Evolutionary conservation across 371 early-diverging fungal genomes (phyloP).

Genomic region (Saksenaea vasiformis): DNA sequence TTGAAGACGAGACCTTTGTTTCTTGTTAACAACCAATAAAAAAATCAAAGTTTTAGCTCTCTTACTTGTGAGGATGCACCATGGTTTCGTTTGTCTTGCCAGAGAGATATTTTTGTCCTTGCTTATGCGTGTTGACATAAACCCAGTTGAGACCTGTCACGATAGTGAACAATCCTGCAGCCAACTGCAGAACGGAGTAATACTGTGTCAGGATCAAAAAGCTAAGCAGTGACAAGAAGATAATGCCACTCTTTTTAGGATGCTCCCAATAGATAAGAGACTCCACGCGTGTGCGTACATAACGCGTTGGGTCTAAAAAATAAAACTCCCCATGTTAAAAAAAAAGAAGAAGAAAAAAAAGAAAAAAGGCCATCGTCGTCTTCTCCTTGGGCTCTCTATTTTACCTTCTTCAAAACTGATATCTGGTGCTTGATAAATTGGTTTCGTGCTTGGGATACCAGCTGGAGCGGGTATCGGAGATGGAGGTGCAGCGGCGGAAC

Average conservation of each 20-base stretch:
- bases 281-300: slow-evolving; percentile 45
- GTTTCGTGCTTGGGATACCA: not conserved
- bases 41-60: not conserved
- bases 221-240: slow-evolving; percentile 33
- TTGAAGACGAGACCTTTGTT: slow-evolving; percentile 23
- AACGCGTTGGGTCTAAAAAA: slow-evolving; percentile 39
- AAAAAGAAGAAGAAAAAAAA: not conserved
- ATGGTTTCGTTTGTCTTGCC: slow-evolving; percentile 43
- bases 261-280: slow-evolving; percentile 61
- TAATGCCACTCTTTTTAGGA: slow-evolving; percentile 43
- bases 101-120: slow-evolving; percentile 39
- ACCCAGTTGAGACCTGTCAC: slow-evolving; percentile 54
- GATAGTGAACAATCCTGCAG: slow-evolving; percentile 50
- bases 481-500: slow-evolving; percentile 5
- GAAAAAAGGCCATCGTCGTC: not conserved
- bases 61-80: slow-evolving; percentile 47
- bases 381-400: not conserved
- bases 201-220: slow-evolving; percentile 53
- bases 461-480: slow-evolving; percentile 8
- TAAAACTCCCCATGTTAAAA: slow-evolving; percentile 14
- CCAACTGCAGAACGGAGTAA: slow-evolving; percentile 56
- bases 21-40: slow-evolving; percentile 15
- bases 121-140: slow-evolving; percentile 55
- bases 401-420: slow-evolving; percentile 55
- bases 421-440: not conserved